Base-by-base conservation (phyloP, 768 basidiomycete genomes). In the Agrocybe pediades region DNA sequence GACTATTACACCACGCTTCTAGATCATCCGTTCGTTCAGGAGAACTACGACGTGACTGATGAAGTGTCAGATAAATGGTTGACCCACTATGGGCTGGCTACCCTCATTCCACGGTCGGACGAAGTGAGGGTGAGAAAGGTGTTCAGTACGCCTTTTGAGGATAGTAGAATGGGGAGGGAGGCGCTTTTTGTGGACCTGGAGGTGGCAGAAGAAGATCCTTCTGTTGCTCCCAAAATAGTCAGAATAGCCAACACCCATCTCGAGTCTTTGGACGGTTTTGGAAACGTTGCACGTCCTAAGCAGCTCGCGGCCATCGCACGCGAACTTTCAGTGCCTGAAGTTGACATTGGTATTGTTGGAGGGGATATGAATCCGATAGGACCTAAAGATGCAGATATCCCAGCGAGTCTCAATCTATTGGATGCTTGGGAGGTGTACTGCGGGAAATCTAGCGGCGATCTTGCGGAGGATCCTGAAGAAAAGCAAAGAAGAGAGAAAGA, bases 291-390 rank as follows among this genome's bases (percentile, higher is more conserved):
- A 20, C 51, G 60, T 21, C 25, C 41, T 8, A 33, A 25, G 23
- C 60, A 62, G 47, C 55, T 62, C 23, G 43, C 21, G 8, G 45
- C 41, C 40, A 43, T 58, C 6, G 40, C 55, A 13, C 16, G 33
- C 8, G 45, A 30, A 24, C 49, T 61, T n/a, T 39, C 21, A 1
- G 48, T 46, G n/a, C 48, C 52, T 9, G 53, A 39, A 1, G 41
- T 58, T 20, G 26, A 53, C 27, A 55, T 46, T 7, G 60, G 60
- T 24, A 25, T 62, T 9, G 55, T 62, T 6, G 60, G 49, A 42
- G 60, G 60, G 9, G 60, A 62, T 40, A 62, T 62, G 60, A 62
- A 62, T 42, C 57, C 60, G 11, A 62, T 62, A 6, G 60, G 57
- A 21, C 60, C 60, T 6, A 24, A 50, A 15, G 60, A 62, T 29